Base-by-base conservation (phyloP, 768 basidiomycete species). In the Boletus reticulatus region DNA sequence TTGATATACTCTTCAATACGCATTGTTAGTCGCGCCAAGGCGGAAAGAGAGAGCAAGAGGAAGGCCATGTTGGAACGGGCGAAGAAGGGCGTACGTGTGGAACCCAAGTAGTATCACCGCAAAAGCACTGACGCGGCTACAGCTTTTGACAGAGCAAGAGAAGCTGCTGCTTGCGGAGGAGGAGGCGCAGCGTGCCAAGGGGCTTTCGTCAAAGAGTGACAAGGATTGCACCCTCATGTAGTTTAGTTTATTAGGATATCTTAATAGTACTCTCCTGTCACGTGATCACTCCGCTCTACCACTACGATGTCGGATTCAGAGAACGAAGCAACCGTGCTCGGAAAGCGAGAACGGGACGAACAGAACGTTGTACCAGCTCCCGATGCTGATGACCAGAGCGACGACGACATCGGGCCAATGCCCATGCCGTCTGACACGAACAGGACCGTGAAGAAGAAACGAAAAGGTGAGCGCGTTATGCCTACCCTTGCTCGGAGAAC, bases 401-500 rank as follows among this genome's bases (percentile, higher is more conserved):
- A 84, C 60, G 87, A 88, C 63, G 92, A 94, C 65, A 79, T 94
- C 39, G 92, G 92, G 7, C 93, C 92, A 8, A 94, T 94, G 92
- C 93, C 94, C 11, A 75, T 91, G 75, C 77, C 75, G 14, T 77
- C 73, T 17, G 64, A 58, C 19, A 73, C 56, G 60, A 75, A 62
- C 54, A 70, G 60, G 60, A 61, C 48, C 62, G 73, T 67, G 19
- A 88, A 87, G 75, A 94, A 92, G 78, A 92, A 91, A 68, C 82
- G 91, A 55, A 94, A 90, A 83, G 87, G 92, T 89, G 66, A 54
- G 78, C 68, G 22, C 37, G 27, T 54, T 60, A 53, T 59, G 49
- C 43, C 60, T 24, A 19, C 58, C 44, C 55, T 43, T 22, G 24
- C n/a, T 16, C 45, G 31, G 13, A 24, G 36, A 16, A 29, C 38